phyloP scores from a whole-genome alignment of 768 basidiomycete species.

The Daedaleopsis nitida region DNA sequence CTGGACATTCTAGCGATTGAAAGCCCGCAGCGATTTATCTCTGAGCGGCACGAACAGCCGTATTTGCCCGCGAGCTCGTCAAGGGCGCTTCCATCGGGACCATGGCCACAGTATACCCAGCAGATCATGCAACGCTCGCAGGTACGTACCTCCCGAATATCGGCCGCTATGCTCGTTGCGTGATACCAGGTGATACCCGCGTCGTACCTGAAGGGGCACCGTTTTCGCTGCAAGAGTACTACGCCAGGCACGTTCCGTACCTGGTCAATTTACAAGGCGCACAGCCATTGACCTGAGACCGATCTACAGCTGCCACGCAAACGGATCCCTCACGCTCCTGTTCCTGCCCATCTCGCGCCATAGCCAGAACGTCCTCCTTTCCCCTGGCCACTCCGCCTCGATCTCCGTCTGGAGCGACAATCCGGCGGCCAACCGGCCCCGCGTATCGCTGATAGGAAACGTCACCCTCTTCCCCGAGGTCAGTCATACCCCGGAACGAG shows the following conservation, averaged over 20 bases:
- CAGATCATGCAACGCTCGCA: constrained; percentile 40
- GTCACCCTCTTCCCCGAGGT: constrained; percentile 45
- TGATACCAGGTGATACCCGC: constrained; percentile 15
- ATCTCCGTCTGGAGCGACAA: constrained; percentile 43
- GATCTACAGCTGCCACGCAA: constrained; percentile 44
- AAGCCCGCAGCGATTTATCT: neutral
- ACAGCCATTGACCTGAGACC: constrained; percentile 4
- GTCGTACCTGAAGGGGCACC: constrained; percentile 39
- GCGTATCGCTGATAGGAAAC: constrained; percentile 53
- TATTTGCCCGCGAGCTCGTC: constrained; percentile 45
- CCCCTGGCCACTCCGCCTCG: constrained; percentile 43
- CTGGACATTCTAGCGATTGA: neutral
- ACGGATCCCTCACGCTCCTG: constrained; percentile 55
- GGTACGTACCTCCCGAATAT: constrained; percentile 32
- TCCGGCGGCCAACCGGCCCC: constrained; percentile 45
- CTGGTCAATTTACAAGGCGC: neutral
- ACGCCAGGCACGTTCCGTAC: constrained; percentile 40
- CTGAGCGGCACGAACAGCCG: constrained; percentile 33
- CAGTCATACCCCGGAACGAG: constrained; percentile 33
- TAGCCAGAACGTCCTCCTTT: constrained; percentile 48
- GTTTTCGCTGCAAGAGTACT: constrained; percentile 57
- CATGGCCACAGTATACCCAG: constrained; percentile 53
- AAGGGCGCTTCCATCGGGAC: constrained; percentile 45
- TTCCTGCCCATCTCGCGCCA: constrained; percentile 58
- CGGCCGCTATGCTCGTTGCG: neutral